Base-by-base conservation (phyloP, 306 rosid species). In the Oemleria cerasiformis region DNA sequence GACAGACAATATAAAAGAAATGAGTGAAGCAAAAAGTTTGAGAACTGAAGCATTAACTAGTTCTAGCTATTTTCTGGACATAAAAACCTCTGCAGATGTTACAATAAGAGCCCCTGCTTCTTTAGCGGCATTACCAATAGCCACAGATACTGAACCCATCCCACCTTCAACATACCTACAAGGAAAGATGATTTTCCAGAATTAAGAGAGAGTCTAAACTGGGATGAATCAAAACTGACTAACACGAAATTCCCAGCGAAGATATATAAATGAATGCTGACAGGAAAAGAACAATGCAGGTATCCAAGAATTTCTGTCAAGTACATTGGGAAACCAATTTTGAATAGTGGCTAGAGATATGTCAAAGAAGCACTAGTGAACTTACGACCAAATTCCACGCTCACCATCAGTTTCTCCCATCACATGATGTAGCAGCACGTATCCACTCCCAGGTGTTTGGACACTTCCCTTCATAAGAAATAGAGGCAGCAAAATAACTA, bases 371-470 rank as follows among this genome's bases (percentile, higher is more conserved):
- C 40, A 66, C 75, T 53, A 78, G 68, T 75, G 77, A 75, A 93
- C 97, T 70, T 89, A 91, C 99, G 99, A 89, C 97, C 99, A 94
- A 78, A 91, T 72, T 76, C 95, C 97, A 38, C 86, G 95, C 8
- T 91, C 91, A 49, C 97, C 96, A 56, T 87, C 97, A 68, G 95
- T 68, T 89, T 94, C 99, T 73, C 99, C 99, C 99, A 94, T 94
- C 70, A 94, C 92, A 17, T 94, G 99, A 82, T 94, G 97, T 76
- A 94, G 91, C 74, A 94, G 88, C 74, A 91, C 97, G 80, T 94
- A 94, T 68, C 99, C 99, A 89, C 92, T 89, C 73, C 99, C 99
- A 1, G 99, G 95, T 73, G 92, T 84, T 77, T 91, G 88, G 76
- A 89, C 87, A 73, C 86, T 91, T 60, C 76, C 88, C 99, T 94